These are phyloP conservation scores for Clavispora vitiphila DNA, from an alignment of 805 yeast species.

Conservation along the genomic window DNA sequence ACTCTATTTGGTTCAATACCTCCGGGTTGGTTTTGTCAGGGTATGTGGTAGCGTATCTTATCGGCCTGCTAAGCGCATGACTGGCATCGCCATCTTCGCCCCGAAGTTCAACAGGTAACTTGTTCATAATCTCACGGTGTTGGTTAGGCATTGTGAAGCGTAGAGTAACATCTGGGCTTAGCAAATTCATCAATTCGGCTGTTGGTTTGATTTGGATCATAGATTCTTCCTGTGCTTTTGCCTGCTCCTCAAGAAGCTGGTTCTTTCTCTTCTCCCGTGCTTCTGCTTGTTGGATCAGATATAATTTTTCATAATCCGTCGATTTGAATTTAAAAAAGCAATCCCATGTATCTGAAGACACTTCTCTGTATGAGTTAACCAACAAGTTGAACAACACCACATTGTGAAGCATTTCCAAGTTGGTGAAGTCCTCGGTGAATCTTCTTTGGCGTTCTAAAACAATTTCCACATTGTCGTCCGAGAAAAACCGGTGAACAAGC, in stretches of 20 bases:
- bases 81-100: conserved; percentile 13
- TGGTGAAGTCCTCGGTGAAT: conserved; percentile 31
- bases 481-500: conserved; percentile 30
- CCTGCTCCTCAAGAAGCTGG: conserved; percentile 6
- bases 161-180: conserved; percentile 12
- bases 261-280: conserved; percentile 10
- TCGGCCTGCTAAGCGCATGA: conserved; percentile 27
- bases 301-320: conserved; percentile 35
- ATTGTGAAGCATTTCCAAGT: conserved; percentile 42
- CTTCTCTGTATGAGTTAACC: conserved; percentile 35
- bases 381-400: conserved; percentile 36
- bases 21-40: conserved; percentile 31
- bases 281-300: conserved; percentile 14
- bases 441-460: conserved; percentile 25
- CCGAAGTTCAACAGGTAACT: conserved; percentile 32
- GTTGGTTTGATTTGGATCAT: conserved; percentile 6
- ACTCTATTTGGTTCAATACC: conserved; percentile 31
- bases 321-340: conserved; percentile 34
- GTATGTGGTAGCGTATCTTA: conserved; percentile 27
- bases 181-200: conserved; percentile 10
- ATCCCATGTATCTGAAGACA: conserved; percentile 36
- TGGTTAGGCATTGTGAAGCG: conserved; percentile 32
- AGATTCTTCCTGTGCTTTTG: conserved; percentile 3
- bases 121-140: conserved; percentile 27
- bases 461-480: conserved; percentile 26